Conservation (phyloP, 139 green algal genomes). For the Pycnococcus provasolii region DNA sequence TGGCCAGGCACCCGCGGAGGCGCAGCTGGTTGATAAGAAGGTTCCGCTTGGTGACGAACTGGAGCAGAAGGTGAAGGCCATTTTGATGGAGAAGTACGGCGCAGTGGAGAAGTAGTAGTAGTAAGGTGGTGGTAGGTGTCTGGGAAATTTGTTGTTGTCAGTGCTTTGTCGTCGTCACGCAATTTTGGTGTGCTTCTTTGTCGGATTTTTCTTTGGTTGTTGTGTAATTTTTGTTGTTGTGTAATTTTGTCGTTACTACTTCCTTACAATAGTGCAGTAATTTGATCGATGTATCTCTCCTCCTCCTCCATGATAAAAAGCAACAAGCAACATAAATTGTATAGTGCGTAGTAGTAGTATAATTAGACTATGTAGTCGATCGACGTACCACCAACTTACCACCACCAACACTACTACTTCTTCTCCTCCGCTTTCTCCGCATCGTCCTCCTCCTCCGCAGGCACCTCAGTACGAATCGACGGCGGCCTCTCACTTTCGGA, state of each 20-base stretch:
- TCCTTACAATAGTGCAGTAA: too few species aligned
- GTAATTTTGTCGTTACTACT: too few species aligned
- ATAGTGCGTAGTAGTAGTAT: too few species aligned
- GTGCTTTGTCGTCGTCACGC: too few species aligned
- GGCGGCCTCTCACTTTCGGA: background rate
- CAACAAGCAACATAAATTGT: too few species aligned
- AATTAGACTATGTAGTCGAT: too few species aligned
- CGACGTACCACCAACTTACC: too few species aligned
- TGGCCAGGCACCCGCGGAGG: conserved; percentile 54
- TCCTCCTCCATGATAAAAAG: too few species aligned
- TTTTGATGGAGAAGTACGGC: conserved; percentile 74
- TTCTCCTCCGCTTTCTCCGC: conserved; percentile 37
- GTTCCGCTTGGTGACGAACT: conserved; percentile 50
- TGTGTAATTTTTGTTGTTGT: too few species aligned
- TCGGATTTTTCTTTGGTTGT: too few species aligned
- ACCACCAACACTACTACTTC: background rate
- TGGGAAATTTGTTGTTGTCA: conserved; percentile 7
- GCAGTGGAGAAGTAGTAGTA: conserved; percentile 34
- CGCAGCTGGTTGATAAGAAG: conserved; percentile 53
- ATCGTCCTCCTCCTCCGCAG: conserved; percentile 39
- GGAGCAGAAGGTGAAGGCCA: conserved; percentile 54
- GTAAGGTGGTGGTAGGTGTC: background rate
- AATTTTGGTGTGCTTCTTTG: too few species aligned
- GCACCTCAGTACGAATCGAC: background rate
- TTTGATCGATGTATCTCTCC: too few species aligned